Percentiles rank a stretch among this genome's conserved stretches.
phyloP scores from a whole-genome alignment of 345 rosid species.

The Corchorus olitorius region DNA sequence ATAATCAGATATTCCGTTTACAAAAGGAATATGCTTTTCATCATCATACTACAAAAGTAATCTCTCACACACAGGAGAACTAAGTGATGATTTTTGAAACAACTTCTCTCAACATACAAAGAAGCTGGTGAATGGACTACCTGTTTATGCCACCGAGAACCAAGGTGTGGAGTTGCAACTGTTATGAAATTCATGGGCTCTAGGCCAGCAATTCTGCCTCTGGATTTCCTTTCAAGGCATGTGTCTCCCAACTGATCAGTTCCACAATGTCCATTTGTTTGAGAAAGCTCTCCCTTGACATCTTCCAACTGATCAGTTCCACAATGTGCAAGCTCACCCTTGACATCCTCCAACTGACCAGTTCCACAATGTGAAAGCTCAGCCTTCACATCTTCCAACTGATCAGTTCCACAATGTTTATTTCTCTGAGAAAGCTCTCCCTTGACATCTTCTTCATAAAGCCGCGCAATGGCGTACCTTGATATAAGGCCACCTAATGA shows the following conservation, averaged over 20 bases:
- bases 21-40: background rate
- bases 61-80: background rate
- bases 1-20: background rate
- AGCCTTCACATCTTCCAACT: constrained; percentile 22
- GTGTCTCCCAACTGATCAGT: constrained; percentile 34
- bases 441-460: constrained; percentile 44
- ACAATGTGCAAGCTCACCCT: too few relatives aligned
- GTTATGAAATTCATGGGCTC: constrained; percentile 85
- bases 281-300: background rate
- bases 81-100: background rate
- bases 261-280: constrained; percentile 35
- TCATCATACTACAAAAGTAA: background rate
- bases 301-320: too few relatives aligned
- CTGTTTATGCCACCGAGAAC: constrained; percentile 88
- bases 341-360: too few relatives aligned
- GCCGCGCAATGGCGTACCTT: constrained; percentile 84
- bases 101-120: background rate
- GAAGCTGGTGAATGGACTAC: constrained; percentile 33
- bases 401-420: constrained; percentile 33
- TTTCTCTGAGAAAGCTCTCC: constrained; percentile 39
- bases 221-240: constrained; percentile 32
- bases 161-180: constrained; percentile 87
- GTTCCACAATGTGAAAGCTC: too few relatives aligned
- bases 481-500: constrained; percentile 88
- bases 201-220: constrained; percentile 69